Evolutionary conservation across 2,329 filamentous ascomycete genomes (phyloP), one percentile per base, ranked within the genome.

Genomic region (Fusarium acutatum): DNA sequence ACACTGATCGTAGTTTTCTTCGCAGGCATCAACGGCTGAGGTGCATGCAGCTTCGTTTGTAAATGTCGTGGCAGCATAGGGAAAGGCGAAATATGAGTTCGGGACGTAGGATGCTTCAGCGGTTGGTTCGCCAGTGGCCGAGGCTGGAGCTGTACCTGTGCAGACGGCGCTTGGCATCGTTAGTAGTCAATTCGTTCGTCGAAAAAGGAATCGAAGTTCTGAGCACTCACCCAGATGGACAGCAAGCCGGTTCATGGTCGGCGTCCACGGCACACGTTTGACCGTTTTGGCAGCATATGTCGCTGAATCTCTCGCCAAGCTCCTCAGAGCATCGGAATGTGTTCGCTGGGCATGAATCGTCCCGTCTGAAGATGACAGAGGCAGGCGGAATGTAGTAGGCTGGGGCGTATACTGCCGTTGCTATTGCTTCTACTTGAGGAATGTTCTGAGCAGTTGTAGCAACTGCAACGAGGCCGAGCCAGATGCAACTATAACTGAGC

Each of bases 61-160:
- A 69, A 89, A 90, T 18, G 84, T 84, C 3, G 87, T 89, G 52
- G 84, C 81, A 58, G 90, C 84, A 75, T 88, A 88, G 4, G 89
- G 89, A 78, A 91, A 91, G 17, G 87, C 85, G 78, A 90, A 91
- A 80, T 87, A 90, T 32, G 82, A 74, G 78, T 91, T 91, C 46
- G 84, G 80, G 24, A 91, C 88, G 77, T 85, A 89, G 38, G 88
- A 88, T 26, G 83, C 82, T 4, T 81, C 76, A 26, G 81, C 79
- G 7, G 84, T 83, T 18, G 82, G 81, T 73, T 35, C 79, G 34
- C 72, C 77, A 18, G 80, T 80, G 15, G 84, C 82, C 13, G 81
- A 80, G 22, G 79, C 77, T 6, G 86, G 85, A n/a, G 86, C 87
- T 35, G 84, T 84, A 54, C 88, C 88, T n/a, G 88, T 90, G 75